A percentile compares a stretch with the other conserved stretches of the same genome.
Evolutionary conservation across 441 rosid genomes (phyloP).

Genomic region (Erodium trifolium): DNA sequence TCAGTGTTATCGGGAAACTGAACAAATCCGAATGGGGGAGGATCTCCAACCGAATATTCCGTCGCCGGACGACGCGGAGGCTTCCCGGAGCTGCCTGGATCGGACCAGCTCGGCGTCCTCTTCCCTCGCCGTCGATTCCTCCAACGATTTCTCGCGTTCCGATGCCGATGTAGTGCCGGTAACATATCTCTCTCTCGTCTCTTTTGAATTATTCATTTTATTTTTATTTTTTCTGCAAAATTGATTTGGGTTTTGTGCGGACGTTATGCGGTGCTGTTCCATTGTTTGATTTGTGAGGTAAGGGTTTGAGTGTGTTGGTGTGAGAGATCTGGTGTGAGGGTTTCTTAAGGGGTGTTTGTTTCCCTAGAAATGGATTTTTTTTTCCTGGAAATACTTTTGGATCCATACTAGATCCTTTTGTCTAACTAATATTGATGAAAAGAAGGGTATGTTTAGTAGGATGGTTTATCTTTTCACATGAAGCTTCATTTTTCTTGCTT

Average conservation of each 20-base stretch:
- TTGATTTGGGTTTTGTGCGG: background rate
- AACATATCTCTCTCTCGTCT: background rate
- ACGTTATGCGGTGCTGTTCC: background rate
- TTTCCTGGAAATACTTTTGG: background rate
- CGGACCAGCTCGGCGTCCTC: constrained; percentile 30
- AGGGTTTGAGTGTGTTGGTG: background rate
- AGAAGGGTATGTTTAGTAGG: background rate
- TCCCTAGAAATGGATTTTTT: background rate
- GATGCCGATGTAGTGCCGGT: constrained; percentile 30
- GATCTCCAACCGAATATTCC: constrained; percentile 19
- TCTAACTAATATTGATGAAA: background rate
- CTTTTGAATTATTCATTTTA: background rate
- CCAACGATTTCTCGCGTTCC: constrained; percentile 4
- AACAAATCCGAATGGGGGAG: constrained; percentile 18
- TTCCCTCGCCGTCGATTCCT: constrained; percentile 27
- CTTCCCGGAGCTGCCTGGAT: constrained; percentile 23
- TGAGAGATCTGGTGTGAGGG: background rate
- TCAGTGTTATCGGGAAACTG: background rate
- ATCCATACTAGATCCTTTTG: background rate
- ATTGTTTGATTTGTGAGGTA: background rate
- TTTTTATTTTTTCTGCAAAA: background rate
- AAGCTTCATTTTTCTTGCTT: background rate
- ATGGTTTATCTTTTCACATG: background rate
- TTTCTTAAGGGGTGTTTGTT: background rate
- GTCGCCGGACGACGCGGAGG: constrained; percentile 13